A percentile compares a stretch with the other conserved stretches of the same genome.
Conservation (phyloP, 345 rosid species). For the Salix exigua region DNA sequence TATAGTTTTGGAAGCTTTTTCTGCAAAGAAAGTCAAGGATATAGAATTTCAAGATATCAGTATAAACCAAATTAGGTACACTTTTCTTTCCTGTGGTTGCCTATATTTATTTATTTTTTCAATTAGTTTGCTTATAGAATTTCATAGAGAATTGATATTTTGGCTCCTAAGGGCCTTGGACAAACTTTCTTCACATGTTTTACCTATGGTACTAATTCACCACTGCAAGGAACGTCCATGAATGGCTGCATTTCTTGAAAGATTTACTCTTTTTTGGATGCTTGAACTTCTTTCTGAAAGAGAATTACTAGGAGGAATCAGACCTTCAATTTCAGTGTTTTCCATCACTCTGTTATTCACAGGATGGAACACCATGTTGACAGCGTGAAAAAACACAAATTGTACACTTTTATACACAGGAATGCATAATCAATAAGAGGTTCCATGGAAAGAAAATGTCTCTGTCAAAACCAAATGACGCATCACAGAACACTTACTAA, state of each 20-base stretch:
- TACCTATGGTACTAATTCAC: background rate
- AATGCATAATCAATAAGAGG: background rate
- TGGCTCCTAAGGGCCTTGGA: background rate
- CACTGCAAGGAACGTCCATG: background rate
- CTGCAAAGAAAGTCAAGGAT: slow-evolving; percentile 8
- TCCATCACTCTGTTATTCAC: slow-evolving; percentile 57
- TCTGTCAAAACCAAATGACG: background rate
- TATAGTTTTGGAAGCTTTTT: background rate
- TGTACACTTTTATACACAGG: background rate
- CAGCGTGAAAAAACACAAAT: background rate
- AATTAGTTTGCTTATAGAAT: background rate
- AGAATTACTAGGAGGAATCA: slow-evolving; percentile 34
- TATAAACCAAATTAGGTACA: slow-evolving; percentile 7
- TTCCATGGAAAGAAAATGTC: background rate
- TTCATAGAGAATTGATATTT: background rate
- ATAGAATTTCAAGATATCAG: slow-evolving; percentile 9
- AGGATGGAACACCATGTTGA: background rate
- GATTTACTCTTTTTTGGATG: background rate
- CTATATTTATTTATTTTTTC: no score
- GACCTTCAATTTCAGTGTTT: slow-evolving; percentile 41
- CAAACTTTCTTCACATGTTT: background rate
- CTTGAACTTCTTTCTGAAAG: background rate
- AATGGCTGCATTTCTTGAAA: background rate
- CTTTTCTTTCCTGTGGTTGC: background rate
- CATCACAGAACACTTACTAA: background rate